Evolutionary conservation across 2,329 filamentous ascomycete genomes (phyloP).

Genomic region (Zymoseptoria brevis): DNA sequence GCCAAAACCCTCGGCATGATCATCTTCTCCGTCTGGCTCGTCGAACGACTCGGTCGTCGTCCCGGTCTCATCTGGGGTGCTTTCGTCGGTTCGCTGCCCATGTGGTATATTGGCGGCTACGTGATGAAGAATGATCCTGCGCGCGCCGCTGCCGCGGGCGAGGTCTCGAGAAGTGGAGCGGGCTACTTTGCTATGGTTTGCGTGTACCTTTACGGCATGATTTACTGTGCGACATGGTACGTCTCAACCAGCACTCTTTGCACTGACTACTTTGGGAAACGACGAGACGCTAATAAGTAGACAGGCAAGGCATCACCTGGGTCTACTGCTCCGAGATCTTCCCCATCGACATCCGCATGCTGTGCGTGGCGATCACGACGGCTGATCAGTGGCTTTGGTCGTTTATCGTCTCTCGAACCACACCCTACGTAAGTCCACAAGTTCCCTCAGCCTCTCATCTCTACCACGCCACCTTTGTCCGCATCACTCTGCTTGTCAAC

Average conservation of each 20-base stretch:
- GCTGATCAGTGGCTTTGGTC: conserved; percentile 34
- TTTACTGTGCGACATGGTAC: conserved; percentile 41
- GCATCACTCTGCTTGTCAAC: neutral
- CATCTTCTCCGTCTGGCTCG: conserved; percentile 33
- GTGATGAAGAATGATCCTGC: conserved; percentile 46
- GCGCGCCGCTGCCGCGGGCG: conserved; percentile 37
- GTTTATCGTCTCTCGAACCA: conserved; percentile 34
- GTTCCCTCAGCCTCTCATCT: conserved; percentile 21
- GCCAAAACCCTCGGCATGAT: conserved; percentile 32
- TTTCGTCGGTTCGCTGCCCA: conserved; percentile 40
- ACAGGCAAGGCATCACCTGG: conserved; percentile 23
- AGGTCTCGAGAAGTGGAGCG: conserved; percentile 38
- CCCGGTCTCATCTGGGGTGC: conserved; percentile 43
- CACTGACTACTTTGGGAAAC: neutral
- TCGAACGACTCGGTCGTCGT: conserved; percentile 35
- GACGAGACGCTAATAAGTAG: neutral
- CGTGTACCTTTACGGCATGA: conserved; percentile 49
- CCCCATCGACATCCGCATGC: conserved; percentile 34
- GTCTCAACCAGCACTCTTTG: neutral
- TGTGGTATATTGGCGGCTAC: conserved; percentile 47
- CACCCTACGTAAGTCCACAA: conserved; percentile 21
- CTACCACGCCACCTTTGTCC: neutral
- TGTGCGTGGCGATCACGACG: conserved; percentile 33
- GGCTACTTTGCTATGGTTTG: conserved; percentile 48
- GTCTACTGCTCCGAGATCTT: conserved; percentile 40